Evolutionary conservation across 768 basidiomycete species (phyloP), one percentile per base, ranked within the genome.

Genomic region (Boletus pseudopeckii): DNA sequence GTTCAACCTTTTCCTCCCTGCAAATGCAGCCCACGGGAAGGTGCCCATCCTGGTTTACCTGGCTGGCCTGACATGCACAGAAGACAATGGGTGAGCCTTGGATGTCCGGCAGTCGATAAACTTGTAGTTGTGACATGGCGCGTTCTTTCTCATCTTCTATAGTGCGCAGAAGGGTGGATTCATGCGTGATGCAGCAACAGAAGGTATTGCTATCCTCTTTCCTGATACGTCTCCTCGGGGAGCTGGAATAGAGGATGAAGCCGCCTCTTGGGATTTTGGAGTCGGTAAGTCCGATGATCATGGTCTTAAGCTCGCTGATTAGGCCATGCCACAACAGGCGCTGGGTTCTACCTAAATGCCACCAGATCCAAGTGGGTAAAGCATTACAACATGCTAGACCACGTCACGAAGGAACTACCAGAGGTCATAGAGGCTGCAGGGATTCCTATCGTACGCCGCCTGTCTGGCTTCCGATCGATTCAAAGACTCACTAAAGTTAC

Each of bases 141-240:
- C 28, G n/a, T 17, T 55, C 30, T 33, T 18, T 36, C 30, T n/a
- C 36, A 34, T 45, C 44, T 50, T 18, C 11, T 26, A 3, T 60
- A 93, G 91, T 0, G 83, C 96, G 2, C 92, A 95, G 72, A 98
- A 99, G 70, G 95, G 92, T n/a, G 82, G 81, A 11, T 96, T 98
- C 74, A 73, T 98, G 37, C 79, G 83, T n/a, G 83, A 88, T 38
- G 96, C 96, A 2, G 82, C 92, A 5, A 77, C 82, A 18, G 85
- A 96, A 63, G 86, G 88, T 7, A 86, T 99, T 50, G 95, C 97
- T 0, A 74, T 98, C 46, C 82, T 98, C 54, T 52, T 98, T 69
- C 92, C 97, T 2, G 97, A 99, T 66, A 98, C 96, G 0, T 94
- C 91, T 33, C 97, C 97, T 1, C 82, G 97, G 36, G 94, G 94